Conservation (phyloP, 2,329 filamentous ascomycete genomes). For the Ciborinia camelliae region DNA sequence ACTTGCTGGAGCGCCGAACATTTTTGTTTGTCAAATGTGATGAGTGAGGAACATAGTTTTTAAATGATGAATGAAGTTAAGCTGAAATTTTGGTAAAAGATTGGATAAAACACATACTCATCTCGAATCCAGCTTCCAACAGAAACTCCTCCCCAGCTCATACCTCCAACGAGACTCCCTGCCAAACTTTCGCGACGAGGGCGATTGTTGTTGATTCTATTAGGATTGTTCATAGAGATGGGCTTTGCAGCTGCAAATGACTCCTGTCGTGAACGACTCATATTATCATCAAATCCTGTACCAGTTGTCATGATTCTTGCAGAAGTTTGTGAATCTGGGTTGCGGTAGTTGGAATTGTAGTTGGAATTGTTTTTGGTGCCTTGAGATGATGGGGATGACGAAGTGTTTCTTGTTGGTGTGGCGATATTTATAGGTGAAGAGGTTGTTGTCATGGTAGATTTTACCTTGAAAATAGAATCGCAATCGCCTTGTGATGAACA, state of each 20-base stretch:
- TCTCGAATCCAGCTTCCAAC: conserved; percentile 96
- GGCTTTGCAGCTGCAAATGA: conserved; percentile 64
- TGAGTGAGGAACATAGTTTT: background rate
- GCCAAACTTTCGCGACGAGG: conserved; percentile 60
- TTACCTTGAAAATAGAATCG: background rate
- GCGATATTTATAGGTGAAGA: conserved; percentile 38
- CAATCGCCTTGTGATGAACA: background rate
- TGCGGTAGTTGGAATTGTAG: conserved; percentile 29
- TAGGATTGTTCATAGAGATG: conserved; percentile 62
- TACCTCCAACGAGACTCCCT: conserved; percentile 69
- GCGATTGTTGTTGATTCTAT: conserved; percentile 56
- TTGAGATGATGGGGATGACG: conserved; percentile 41
- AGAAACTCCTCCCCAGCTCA: conserved; percentile 96
- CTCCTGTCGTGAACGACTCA: conserved; percentile 54
- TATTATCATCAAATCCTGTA: conserved; percentile 50
- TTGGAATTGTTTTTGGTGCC: conserved; percentile 28
- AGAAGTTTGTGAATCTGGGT: conserved; percentile 37
- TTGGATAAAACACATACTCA: conserved; percentile 68
- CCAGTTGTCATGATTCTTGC: conserved; percentile 53
- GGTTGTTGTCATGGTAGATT: conserved; percentile 36
- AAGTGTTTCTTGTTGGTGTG: conserved; percentile 36
- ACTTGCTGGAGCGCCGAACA: background rate
- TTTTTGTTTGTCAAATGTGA: background rate
- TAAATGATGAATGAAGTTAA: background rate
- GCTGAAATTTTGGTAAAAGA: background rate